These are phyloP conservation scores for Haplosporangium gracile DNA, from an alignment of 192 early-diverging fungal genomes.

Conservation along the genomic window DNA sequence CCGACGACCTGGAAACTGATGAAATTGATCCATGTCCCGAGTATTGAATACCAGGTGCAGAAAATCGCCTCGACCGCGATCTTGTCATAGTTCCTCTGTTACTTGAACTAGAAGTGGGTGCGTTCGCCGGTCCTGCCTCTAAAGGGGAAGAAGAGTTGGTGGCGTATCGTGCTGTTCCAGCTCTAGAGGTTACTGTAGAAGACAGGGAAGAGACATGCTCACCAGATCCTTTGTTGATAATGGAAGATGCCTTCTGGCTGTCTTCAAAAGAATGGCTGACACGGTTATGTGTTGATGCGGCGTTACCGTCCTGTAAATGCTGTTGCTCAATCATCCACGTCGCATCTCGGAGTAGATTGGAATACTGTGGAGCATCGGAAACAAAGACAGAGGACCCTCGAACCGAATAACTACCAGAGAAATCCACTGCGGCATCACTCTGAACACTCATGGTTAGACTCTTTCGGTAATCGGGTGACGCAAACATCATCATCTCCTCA, in stretches of 20 bases:
- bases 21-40: constrained; percentile 12
- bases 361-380: constrained; percentile 22
- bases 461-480: constrained; percentile 45
- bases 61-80: constrained; percentile 32
- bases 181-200: background rate
- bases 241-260: background rate
- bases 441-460: constrained; percentile 31
- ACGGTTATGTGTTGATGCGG: background rate
- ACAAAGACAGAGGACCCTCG: constrained; percentile 15
- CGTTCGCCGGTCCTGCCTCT: background rate
- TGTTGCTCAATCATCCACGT: constrained; percentile 38
- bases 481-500: constrained; percentile 51
- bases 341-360: constrained; percentile 41
- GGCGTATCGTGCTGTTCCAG: background rate
- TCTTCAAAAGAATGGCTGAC: background rate
- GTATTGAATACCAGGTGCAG: constrained; percentile 24
- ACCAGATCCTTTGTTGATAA: background rate
- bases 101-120: background rate
- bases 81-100: constrained; percentile 13
- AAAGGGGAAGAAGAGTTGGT: background rate
- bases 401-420: constrained; percentile 1
- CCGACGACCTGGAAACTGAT: background rate
- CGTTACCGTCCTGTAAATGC: background rate
- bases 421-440: constrained; percentile 22
- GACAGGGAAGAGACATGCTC: background rate